Base-by-base conservation (phyloP, 768 basidiomycete genomes). In the Hericium coralloides region DNA sequence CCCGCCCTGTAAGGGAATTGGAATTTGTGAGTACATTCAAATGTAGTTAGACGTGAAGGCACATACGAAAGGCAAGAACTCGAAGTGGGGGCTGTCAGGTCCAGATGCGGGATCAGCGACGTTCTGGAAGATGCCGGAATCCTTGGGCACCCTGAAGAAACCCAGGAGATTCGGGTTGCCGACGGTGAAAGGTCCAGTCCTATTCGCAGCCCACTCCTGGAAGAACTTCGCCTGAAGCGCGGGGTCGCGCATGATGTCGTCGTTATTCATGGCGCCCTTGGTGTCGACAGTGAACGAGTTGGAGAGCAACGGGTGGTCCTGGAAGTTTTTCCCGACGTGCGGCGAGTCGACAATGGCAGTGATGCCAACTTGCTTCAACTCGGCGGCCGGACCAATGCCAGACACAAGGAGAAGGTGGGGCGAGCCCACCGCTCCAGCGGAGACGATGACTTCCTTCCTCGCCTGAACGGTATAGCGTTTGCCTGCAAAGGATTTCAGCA, bases 291-390 rank as follows among this genome's bases (percentile, higher is more conserved):
- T 22, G 37, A 36, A 55, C n/a, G 39, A 26, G 14, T 47, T 65
- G 14, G 43, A 58, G 48, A 51, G 12, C 14, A 26, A 3, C 22
- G 47, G 10, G 54, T 60, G 56, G 63, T 73, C 73, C 62, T 73
- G 71, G 12, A 74, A 60, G 56, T 74, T 73, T 12, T 45, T 61
- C n/a, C 74, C 73, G 20, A 75, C 73, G 2, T 69, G 70, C 1
- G 74, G 72, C 20, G 71, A 59, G 56, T 72, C 38, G 4, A 72
- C 64, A 20, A 71, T 47, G 6, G 71, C 22, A 38, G 64, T 55
- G 56, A 72, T 70, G 4, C 68, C 68, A 23, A 65, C 50, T 22
- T 63, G 17, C 17, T 47, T 39, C 3, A 73, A 63, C 2, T 70
- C 65, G 1, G 58, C 38, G 5, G 39, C n/a, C 50, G 71, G 66